Base-by-base conservation (phyloP, 225 moss, liverwort and hornwort species). In the Marchantia polymorpha region DNA sequence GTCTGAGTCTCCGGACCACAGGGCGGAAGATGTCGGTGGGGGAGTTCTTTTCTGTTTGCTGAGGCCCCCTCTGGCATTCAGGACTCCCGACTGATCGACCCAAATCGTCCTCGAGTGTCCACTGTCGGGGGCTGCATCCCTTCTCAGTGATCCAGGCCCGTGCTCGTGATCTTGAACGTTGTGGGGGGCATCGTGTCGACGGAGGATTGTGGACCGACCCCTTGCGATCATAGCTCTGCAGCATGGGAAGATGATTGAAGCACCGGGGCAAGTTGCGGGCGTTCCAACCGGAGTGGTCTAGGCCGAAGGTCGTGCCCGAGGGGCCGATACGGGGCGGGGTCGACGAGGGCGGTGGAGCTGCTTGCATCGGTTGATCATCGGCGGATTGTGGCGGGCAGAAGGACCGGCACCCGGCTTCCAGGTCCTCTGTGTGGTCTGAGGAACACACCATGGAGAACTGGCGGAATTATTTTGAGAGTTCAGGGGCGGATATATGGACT, bases 21-120 rank as follows among this genome's bases (percentile, higher is more conserved):
- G 51, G 56, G 22, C n/a, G 59, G 78, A 76, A 60, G 69, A 84
- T 84, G 84, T 84, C 78, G 81, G 84, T 81, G 78, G 84, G 84
- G 31, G 84, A 74, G 78, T 81, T 81, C 78, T 84, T 81, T 78
- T 77, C 78, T 84, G 78, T 81, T 31, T 31, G 59, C 29, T 81
- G 81, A 77, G 56, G 47, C 59, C 52, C 63, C 64, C 67, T 23
- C 23, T 27, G 29, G 65, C 71, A 81, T 81, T 77, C 69, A 72
- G 77, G 27, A 49, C 31, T 73, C 25, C 53, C 27, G 27, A 25
- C 73, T 26, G 52, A 12, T 2, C 52, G 16, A 71, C 70, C 17
- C n/a, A 73, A 54, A 29, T 73, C 29, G 73, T 51, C 12, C 22
- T 51, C 6, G 13, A 73, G 54, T 53, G 22, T 49, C 22, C 55